A percentile compares a stretch with the other conserved stretches of the same genome.
Evolutionary conservation across 306 rosid genomes (phyloP).

Genomic region (Cicer cuneatum): DNA sequence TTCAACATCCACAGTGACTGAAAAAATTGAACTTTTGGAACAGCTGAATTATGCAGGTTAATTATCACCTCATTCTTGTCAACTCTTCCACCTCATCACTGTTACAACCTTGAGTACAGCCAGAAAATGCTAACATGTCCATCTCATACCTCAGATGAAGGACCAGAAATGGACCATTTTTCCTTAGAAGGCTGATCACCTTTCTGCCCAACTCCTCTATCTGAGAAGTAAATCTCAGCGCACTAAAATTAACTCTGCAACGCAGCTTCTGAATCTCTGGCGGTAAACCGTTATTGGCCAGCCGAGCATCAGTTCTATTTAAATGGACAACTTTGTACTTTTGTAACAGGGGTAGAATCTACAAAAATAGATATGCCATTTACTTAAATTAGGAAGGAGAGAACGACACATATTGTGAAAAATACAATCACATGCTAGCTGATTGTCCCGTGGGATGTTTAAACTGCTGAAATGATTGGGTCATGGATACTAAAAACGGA

Average conservation of each 20-base stretch:
- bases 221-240: constrained; percentile 91
- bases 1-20: constrained; percentile 18
- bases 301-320: constrained; percentile 92
- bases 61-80: constrained; percentile 92
- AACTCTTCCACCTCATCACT: constrained; percentile 90
- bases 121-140: constrained; percentile 99
- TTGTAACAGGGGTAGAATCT: constrained; percentile 91
- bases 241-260: constrained; percentile 90
- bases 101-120: constrained; percentile 95
- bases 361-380: constrained; percentile 31
- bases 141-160: constrained; percentile 97
- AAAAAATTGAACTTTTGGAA: constrained; percentile 27
- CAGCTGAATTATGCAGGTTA: constrained; percentile 21
- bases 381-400: constrained; percentile 34
- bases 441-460: constrained; percentile 15
- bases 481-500: constrained; percentile 39
- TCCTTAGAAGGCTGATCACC: constrained; percentile 79
- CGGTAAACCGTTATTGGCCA: constrained; percentile 93
- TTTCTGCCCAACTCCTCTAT: constrained; percentile 90
- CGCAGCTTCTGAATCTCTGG: constrained; percentile 88
- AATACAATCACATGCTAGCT: constrained; percentile 7
- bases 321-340: constrained; percentile 92
- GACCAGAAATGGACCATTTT: constrained; percentile 86
- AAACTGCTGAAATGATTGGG: constrained; percentile 1
- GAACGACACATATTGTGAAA: constrained; percentile 1